These are phyloP conservation scores for Salinomyces thailandicus DNA, from an alignment of 2,329 filamentous ascomycete species.

Conservation along the genomic window DNA sequence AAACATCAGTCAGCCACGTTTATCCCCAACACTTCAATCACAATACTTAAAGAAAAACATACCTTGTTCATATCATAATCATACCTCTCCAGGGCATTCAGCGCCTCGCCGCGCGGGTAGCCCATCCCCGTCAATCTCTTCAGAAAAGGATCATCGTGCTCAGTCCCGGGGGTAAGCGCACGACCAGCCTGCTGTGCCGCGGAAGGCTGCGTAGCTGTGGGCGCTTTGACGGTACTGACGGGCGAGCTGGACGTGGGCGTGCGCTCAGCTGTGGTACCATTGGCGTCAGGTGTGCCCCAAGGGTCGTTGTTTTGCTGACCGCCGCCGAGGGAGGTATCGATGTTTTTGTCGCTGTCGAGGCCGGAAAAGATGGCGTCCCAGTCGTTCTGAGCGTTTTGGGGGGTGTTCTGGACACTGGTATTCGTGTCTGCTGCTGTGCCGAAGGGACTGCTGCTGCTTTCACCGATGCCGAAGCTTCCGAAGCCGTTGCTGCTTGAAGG, in stretches of 20 bases:
- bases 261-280: constrained; percentile 1
- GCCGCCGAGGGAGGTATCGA: constrained; percentile 18
- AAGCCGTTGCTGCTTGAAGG: constrained; percentile 22
- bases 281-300: constrained; percentile 12
- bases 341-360: constrained; percentile 45
- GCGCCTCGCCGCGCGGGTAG: constrained; percentile 61
- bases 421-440: constrained; percentile 4
- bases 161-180: constrained; percentile 60
- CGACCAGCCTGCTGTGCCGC: constrained; percentile 45
- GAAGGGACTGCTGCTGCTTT: constrained; percentile 9
- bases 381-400: constrained; percentile 50
- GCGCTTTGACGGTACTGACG: constrained; percentile 5
- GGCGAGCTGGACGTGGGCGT: constrained; percentile 5
- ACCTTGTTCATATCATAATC: constrained; percentile 54
- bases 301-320: constrained; percentile 17
- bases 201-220: constrained; percentile 1
- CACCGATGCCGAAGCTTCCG: constrained; percentile 15
- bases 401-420: constrained; percentile 27
- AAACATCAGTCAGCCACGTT: not conserved
- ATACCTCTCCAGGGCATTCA: constrained; percentile 80
- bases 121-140: constrained; percentile 88
- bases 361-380: constrained; percentile 93
- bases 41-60: not conserved
- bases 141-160: constrained; percentile 83
- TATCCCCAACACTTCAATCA: not conserved